Conservation (phyloP, 2,329 filamentous ascomycete genomes). For the Acrocalymma vagum region DNA sequence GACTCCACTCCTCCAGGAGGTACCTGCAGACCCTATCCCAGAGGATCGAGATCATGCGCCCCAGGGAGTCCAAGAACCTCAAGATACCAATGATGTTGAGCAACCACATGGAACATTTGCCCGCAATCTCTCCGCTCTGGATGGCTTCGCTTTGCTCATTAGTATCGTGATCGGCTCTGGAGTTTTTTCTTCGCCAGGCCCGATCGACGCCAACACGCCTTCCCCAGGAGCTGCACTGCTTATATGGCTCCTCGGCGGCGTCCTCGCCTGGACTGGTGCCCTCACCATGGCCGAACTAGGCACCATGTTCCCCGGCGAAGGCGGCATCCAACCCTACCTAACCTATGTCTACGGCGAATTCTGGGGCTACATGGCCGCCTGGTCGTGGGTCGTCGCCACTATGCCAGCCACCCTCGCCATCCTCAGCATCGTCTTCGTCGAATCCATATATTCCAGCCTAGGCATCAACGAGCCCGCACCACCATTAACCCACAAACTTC, state of each 20-base stretch:
- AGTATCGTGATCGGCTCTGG: slow-evolving; percentile 72
- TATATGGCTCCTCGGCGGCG: slow-evolving; percentile 69
- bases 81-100: slow-evolving; percentile 19
- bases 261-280: slow-evolving; percentile 71
- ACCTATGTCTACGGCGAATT: slow-evolving; percentile 68
- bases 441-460: slow-evolving; percentile 57
- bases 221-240: slow-evolving; percentile 67
- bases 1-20: too few relatives aligned
- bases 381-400: slow-evolving; percentile 71
- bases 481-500: slow-evolving; percentile 49
- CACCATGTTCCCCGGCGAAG: slow-evolving; percentile 70
- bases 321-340: slow-evolving; percentile 70
- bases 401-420: slow-evolving; percentile 73
- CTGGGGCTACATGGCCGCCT: slow-evolving; percentile 69
- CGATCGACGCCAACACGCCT: slow-evolving; percentile 70
- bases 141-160: slow-evolving; percentile 66
- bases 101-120: slow-evolving; percentile 40
- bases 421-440: slow-evolving; percentile 68
- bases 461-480: slow-evolving; percentile 66
- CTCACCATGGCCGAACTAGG: slow-evolving; percentile 70
- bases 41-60: too few relatives aligned
- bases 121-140: slow-evolving; percentile 37
- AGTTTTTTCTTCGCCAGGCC: slow-evolving; percentile 70
- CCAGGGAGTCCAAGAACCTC: too few relatives aligned
- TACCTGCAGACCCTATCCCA: too few relatives aligned